Conservation (phyloP, 129 eudicot genomes). For the Ambrosia artemisiifolia region DNA sequence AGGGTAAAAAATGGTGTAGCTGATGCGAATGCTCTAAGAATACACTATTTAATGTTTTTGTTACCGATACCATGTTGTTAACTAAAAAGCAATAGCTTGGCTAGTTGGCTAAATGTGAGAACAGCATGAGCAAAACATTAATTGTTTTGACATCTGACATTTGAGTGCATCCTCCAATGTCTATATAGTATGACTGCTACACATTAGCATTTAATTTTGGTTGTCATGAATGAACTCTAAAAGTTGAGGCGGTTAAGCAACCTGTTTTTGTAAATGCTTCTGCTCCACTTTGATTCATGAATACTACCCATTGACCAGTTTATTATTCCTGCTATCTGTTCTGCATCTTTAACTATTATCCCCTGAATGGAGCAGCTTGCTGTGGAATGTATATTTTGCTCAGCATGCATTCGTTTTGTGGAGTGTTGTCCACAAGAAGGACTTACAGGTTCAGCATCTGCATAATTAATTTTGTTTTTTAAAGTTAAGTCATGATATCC, state of each 20-base stretch:
- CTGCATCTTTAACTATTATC: conserved; percentile 14
- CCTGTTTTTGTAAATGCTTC: too few relatives aligned
- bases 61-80: not conserved
- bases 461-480: conserved; percentile 6
- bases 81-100: not conserved
- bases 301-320: not conserved
- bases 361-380: conserved; percentile 63
- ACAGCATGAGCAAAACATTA: not conserved
- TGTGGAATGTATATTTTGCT: conserved; percentile 98
- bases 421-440: conserved; percentile 99
- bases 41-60: not conserved
- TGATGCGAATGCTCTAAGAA: not conserved
- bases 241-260: too few relatives aligned
- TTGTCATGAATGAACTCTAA: not conserved
- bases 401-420: conserved; percentile 96
- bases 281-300: too few relatives aligned
- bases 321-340: not conserved
- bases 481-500: not conserved
- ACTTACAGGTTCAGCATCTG: conserved; percentile 70
- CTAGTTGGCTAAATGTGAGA: not conserved
- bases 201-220: too few relatives aligned
- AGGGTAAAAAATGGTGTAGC: too few relatives aligned
- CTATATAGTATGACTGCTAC: not conserved
- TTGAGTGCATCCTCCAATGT: not conserved
- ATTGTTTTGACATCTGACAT: not conserved